Percentiles rank a stretch among this genome's conserved stretches.
These are phyloP conservation scores for Nigrograna mackinnonii DNA, from an alignment of 2,329 filamentous ascomycete species.

Conservation along the genomic window DNA sequence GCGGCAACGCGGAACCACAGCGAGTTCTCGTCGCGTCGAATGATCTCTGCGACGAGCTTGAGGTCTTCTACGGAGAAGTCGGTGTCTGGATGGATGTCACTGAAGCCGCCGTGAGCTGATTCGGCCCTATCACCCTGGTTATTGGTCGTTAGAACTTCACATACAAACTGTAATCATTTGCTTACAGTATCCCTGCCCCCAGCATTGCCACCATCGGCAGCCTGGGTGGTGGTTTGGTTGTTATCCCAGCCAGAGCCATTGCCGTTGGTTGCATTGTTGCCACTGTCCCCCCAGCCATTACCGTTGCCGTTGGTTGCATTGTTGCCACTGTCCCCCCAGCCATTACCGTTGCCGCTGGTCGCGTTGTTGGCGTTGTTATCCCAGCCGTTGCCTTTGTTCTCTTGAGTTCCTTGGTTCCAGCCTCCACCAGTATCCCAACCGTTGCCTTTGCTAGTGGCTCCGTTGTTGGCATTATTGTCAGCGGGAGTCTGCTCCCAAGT, in stretches of 20 bases:
- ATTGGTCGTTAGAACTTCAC: no score
- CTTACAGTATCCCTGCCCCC: no score
- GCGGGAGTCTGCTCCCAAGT: no score
- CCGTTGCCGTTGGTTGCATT: slow-evolving; percentile 1
- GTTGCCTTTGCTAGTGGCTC: not conserved
- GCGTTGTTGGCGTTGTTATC: slow-evolving; percentile 3
- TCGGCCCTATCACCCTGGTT: not conserved
- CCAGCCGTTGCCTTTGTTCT: slow-evolving; percentile 2
- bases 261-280: not conserved
- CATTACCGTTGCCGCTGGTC: not conserved
- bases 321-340: not conserved
- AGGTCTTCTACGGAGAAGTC: slow-evolving; percentile 38
- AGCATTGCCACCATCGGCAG: no score
- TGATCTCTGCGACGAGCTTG: slow-evolving; percentile 46
- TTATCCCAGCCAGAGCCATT: not conserved
- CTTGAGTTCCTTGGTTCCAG: not conserved
- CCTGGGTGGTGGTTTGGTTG: not conserved
- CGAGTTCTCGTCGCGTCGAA: slow-evolving; percentile 46
- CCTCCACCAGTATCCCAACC: not conserved
- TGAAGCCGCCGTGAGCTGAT: slow-evolving; percentile 9
- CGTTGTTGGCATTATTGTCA: not conserved
- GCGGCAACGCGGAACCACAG: slow-evolving; percentile 53
- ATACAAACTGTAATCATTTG: no score
- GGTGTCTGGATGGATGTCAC: slow-evolving; percentile 27
- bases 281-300: not conserved